Conservation (phyloP, 2,329 filamentous ascomycete species). For the Penicillium sp. region DNA sequence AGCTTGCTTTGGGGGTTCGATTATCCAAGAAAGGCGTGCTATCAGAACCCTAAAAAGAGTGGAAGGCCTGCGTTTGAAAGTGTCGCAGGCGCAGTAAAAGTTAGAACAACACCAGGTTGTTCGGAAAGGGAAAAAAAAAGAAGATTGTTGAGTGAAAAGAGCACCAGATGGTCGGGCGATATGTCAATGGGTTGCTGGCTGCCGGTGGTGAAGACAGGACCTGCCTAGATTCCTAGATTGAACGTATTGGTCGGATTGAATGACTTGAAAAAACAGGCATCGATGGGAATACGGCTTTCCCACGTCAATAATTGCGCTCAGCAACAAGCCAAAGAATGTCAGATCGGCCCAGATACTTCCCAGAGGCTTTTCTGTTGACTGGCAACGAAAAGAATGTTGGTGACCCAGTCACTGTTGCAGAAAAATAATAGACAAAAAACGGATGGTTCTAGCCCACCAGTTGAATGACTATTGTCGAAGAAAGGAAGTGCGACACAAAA, state of each 20-base stretch:
- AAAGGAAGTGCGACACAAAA: constrained; percentile 7
- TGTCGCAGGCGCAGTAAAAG: constrained; percentile 1
- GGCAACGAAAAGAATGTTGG: constrained; percentile 38
- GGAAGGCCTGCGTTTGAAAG: not conserved
- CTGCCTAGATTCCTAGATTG: constrained; percentile 25
- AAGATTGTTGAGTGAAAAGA: not conserved
- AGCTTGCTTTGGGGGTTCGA: constrained; percentile 28
- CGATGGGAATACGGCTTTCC: constrained; percentile 1
- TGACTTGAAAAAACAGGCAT: not conserved
- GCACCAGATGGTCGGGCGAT: not conserved
- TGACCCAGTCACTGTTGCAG: constrained; percentile 30
- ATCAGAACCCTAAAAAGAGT: constrained; percentile 7
- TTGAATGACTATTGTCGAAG: constrained; percentile 21
- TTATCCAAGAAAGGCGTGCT: not conserved
- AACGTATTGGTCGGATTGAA: constrained; percentile 10
- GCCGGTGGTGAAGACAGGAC: constrained; percentile 18
- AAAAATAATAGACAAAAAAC: constrained; percentile 10
- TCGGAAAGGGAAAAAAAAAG: not conserved
- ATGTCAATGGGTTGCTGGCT: constrained; percentile 10
- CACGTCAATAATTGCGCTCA: constrained; percentile 4
- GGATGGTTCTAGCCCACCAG: constrained; percentile 20
- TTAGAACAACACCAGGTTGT: constrained; percentile 17
- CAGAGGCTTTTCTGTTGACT: constrained; percentile 17
- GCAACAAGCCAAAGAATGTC: constrained; percentile 15
- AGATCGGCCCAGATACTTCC: constrained; percentile 15